A percentile compares a stretch with the other conserved stretches of the same genome.
Evolutionary conservation across 1,139 yeast species (phyloP).

Genomic region (Torulaspora pretoriensis): DNA sequence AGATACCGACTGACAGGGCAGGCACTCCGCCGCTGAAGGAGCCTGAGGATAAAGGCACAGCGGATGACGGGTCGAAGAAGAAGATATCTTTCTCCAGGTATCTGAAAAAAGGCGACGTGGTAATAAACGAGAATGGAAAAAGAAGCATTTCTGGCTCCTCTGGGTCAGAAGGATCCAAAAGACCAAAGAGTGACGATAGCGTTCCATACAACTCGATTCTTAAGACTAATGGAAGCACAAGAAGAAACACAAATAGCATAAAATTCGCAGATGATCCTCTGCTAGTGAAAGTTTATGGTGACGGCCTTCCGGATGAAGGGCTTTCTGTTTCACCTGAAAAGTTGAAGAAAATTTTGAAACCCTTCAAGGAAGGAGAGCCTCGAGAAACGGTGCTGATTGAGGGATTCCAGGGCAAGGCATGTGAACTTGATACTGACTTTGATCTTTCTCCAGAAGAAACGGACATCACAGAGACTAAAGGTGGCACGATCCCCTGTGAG

Average conservation of each 20-base stretch:
- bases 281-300: conserved; percentile 34
- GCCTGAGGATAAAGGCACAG: conserved; percentile 1
- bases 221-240: conserved; percentile 16
- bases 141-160: conserved; percentile 11
- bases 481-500: conserved; percentile 31
- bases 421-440: conserved; percentile 16
- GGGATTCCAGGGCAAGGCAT: conserved; percentile 19
- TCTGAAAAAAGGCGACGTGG: conserved; percentile 30
- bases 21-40: conserved; percentile 9
- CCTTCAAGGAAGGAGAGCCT: conserved; percentile 36
- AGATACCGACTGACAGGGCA: conserved; percentile 4
- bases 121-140: conserved; percentile 17
- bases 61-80: conserved; percentile 27
- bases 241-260: conserved; percentile 17
- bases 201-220: conserved; percentile 22
- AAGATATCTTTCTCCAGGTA: conserved; percentile 36
- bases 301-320: conserved; percentile 33
- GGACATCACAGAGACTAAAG: conserved; percentile 31
- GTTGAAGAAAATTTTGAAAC: conserved; percentile 33
- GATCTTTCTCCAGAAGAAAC: conserved; percentile 19
- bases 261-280: conserved; percentile 29
- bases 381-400: conserved; percentile 28
- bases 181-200: conserved; percentile 4
- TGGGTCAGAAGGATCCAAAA: conserved; percentile 8
- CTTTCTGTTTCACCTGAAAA: conserved; percentile 30